These are phyloP conservation scores for Wickerhamomyces kurtzmanii DNA, from an alignment of 805 yeast genomes.

Conservation along the genomic window DNA sequence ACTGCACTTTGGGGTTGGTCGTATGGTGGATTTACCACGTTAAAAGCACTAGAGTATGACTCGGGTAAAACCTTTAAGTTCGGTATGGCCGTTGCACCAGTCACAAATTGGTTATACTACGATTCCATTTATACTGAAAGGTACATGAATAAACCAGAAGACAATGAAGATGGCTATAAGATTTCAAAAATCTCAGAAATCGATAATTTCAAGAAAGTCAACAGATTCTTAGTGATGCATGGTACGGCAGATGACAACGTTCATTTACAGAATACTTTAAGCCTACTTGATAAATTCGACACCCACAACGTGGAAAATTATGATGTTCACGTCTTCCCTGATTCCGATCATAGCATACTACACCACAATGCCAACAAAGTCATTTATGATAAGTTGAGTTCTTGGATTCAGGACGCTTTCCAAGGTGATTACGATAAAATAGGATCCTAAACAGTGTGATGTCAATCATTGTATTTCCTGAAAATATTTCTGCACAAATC, in stretches of 20 bases:
- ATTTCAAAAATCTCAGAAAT: conserved; percentile 47
- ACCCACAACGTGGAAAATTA: conserved; percentile 67
- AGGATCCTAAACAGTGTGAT: conserved; percentile 5
- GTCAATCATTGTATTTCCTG: neutral
- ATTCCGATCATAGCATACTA: conserved; percentile 64
- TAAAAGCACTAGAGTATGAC: conserved; percentile 82
- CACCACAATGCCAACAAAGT: conserved; percentile 65
- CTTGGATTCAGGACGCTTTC: conserved; percentile 61
- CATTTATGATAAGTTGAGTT: conserved; percentile 55
- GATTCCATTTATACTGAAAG: conserved; percentile 94
- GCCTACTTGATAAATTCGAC: conserved; percentile 67
- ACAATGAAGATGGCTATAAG: conserved; percentile 56
- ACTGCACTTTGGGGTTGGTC: conserved; percentile 98
- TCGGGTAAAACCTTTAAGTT: conserved; percentile 64
- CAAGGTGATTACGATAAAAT: conserved; percentile 30
- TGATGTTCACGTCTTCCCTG: conserved; percentile 74
- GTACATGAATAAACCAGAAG: conserved; percentile 77
- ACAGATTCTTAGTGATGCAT: conserved; percentile 83
- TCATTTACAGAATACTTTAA: conserved; percentile 83
- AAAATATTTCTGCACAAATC: neutral
- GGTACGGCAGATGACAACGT: conserved; percentile 98
- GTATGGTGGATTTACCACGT: conserved; percentile 89
- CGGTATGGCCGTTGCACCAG: conserved; percentile 97
- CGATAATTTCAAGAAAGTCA: conserved; percentile 40
- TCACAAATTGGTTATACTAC: conserved; percentile 85